Evolutionary conservation across 2,329 filamentous ascomycete genomes (phyloP).

Genomic region (Cytospora schulzeri): DNA sequence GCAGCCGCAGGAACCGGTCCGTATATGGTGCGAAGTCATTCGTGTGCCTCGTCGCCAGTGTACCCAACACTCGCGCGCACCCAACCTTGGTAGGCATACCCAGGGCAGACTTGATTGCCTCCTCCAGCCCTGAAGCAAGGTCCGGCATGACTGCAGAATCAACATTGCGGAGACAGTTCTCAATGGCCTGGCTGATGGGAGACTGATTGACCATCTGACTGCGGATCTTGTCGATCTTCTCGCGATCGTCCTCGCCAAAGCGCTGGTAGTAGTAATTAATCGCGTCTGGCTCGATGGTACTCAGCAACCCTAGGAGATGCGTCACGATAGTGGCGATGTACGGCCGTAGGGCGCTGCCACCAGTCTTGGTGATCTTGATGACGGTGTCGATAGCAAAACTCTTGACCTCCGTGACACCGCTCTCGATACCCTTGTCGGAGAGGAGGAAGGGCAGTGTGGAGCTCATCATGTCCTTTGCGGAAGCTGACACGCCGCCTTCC

Average conservation of each 20-base stretch:
- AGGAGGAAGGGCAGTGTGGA: constrained; percentile 89
- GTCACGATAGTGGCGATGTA: constrained; percentile 83
- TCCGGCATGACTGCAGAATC: constrained; percentile 77
- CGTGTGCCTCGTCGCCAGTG: constrained; percentile 78
- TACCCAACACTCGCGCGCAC: constrained; percentile 81
- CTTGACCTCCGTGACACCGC: constrained; percentile 83
- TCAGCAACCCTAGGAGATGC: constrained; percentile 78
- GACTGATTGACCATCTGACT: constrained; percentile 80
- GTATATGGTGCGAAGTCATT: constrained; percentile 75
- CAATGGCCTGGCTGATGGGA: constrained; percentile 89
- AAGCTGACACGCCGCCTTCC: constrained; percentile 69
- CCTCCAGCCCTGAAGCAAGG: constrained; percentile 72
- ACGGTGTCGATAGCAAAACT: constrained; percentile 81
- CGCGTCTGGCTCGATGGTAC: constrained; percentile 83
- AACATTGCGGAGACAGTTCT: constrained; percentile 81
- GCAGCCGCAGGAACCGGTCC: constrained; percentile 72
- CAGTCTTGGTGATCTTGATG: constrained; percentile 86
- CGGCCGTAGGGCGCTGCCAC: constrained; percentile 73
- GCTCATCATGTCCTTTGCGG: constrained; percentile 77
- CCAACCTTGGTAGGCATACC: constrained; percentile 94
- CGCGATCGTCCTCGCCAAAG: constrained; percentile 81
- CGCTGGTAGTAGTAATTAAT: constrained; percentile 94
- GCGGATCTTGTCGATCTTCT: constrained; percentile 86
- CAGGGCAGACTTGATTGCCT: constrained; percentile 80
- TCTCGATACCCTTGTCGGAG: constrained; percentile 87